Evolutionary conservation across 2,329 filamentous ascomycete species (phyloP), one percentile per base, ranked within the genome.

Genomic region (Fusarium penzigii): DNA sequence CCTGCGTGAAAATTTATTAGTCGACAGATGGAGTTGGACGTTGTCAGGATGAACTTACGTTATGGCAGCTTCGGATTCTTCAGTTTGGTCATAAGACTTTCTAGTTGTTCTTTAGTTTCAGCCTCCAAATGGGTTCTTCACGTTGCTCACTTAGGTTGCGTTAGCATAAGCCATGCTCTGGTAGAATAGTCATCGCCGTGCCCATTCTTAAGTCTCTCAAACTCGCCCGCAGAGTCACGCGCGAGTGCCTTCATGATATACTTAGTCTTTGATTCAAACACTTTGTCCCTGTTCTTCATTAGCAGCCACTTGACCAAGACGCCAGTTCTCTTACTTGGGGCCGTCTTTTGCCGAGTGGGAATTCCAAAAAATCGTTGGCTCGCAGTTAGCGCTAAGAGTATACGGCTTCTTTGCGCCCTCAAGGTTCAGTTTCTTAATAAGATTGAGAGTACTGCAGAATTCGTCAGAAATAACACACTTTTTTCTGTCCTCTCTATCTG

Each of bases 91-190:
- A 5, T 59, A 59, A 0, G 44, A 29, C 1, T 52, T 58, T 7
- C 29, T 17, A 17, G 7, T 3, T 1, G 17, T 41, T 6, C 32
- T 10, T 25, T 32, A 41, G 14, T 14, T 13, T 11, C 20, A 25
- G 4, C 20, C n/a, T n/a, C n/a, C n/a, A n/a, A n/a, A n/a, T n/a
- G n/a, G n/a, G n/a, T n/a, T n/a, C n/a, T n/a, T n/a, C n/a, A n/a
- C n/a, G n/a, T n/a, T n/a, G 6, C 29, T 17, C n/a, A 32, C 34
- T 49, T 17, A 39, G 41, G 25, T 11, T 36, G 39, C 13, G 14
- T 40, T 36, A 51, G 29, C 57, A 59, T 59, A 1, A 59, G 39
- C 48, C 48, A 59, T 1, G 47, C 40, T 20, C 56, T 39, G 0
- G 57, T 59, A 0, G 57, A 59, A 16, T 49, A 58, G 1, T 48